Conservation (phyloP, 768 basidiomycete species). For the Russula abietina region DNA sequence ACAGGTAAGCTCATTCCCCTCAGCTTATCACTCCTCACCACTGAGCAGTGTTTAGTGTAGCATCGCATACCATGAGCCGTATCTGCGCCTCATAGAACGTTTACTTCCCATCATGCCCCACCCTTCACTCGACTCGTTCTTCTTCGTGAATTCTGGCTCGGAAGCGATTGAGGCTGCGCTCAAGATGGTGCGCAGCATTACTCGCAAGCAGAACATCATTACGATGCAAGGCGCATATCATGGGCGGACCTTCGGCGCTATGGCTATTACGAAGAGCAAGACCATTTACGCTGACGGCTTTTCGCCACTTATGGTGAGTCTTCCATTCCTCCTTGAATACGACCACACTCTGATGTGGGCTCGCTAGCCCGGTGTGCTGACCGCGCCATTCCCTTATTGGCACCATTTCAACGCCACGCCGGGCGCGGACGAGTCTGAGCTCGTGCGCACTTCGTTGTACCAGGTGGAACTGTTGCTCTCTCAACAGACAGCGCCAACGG, state of each 20-base stretch:
- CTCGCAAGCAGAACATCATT: conserved; percentile 83
- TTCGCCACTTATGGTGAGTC: conserved; percentile 51
- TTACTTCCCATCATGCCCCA: conserved; percentile 88
- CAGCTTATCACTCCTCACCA: neutral
- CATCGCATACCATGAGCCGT: conserved; percentile 82
- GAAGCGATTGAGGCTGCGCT: conserved; percentile 89
- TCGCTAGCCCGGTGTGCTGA: conserved; percentile 71
- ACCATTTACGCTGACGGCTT: conserved; percentile 79
- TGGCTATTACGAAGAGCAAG: conserved; percentile 92
- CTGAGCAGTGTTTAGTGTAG: conserved; percentile 52
- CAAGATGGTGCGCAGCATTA: conserved; percentile 77
- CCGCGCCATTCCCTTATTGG: conserved; percentile 88
- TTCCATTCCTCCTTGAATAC: neutral
- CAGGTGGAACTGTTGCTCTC: conserved; percentile 73
- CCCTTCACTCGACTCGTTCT: conserved; percentile 88
- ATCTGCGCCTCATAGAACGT: conserved; percentile 79
- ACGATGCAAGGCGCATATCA: conserved; percentile 92
- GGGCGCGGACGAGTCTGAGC: conserved; percentile 52
- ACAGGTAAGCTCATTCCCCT: conserved; percentile 44
- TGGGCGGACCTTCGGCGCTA: conserved; percentile 88
- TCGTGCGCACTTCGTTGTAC: conserved; percentile 61
- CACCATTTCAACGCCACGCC: conserved; percentile 65
- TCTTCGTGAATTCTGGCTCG: conserved; percentile 95
- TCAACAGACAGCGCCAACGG: conserved; percentile 76
- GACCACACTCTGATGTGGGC: neutral